These are phyloP conservation scores for Termitomyces bulborhizus DNA, from an alignment of 768 basidiomycete genomes.

Conservation along the genomic window DNA sequence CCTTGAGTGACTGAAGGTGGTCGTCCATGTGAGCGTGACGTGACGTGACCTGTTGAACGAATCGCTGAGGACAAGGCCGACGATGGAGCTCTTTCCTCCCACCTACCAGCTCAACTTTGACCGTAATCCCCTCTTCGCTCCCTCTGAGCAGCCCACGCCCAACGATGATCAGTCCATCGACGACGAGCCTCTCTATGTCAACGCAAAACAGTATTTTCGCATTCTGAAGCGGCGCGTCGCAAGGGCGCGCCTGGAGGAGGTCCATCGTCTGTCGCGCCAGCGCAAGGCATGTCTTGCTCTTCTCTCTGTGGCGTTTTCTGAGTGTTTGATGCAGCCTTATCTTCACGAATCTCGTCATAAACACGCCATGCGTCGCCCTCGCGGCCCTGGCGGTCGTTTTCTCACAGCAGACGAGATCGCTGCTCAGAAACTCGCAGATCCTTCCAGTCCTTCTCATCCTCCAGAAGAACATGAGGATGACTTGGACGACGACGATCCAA, in stretches of 20 bases:
- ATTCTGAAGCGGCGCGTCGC: slow-evolving; percentile 94
- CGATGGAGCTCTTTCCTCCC: slow-evolving; percentile 44
- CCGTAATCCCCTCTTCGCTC: slow-evolving; percentile 16
- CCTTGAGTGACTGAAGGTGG: slow-evolving; percentile 58
- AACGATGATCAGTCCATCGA: slow-evolving; percentile 47
- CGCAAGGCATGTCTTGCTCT: slow-evolving; percentile 61
- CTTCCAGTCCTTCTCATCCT: slow-evolving; percentile 21
- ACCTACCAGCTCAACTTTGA: slow-evolving; percentile 42
- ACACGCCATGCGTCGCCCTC: slow-evolving; percentile 95
- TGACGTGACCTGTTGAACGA: slow-evolving; percentile 26
- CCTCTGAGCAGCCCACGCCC: slow-evolving; percentile 13
- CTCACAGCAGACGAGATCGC: slow-evolving; percentile 95
- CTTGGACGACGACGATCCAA: slow-evolving; percentile 37
- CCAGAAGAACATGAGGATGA: slow-evolving; percentile 17
- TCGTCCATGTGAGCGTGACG: slow-evolving; percentile 20
- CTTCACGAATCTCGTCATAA: slow-evolving; percentile 97
- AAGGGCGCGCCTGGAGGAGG: slow-evolving; percentile 85
- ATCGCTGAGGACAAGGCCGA: slow-evolving; percentile 21
- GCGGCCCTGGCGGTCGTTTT: slow-evolving; percentile 96
- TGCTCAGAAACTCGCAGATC: slow-evolving; percentile 54
- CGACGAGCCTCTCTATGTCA: slow-evolving; percentile 98
- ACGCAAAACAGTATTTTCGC: slow-evolving; percentile 98
- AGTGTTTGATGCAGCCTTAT: slow-evolving; percentile 62
- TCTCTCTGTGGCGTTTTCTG: slow-evolving; percentile 2
- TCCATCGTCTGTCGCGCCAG: slow-evolving; percentile 87